Percentiles rank a stretch among this genome's conserved stretches.
phyloP scores from a whole-genome alignment of 179 eudicot species.

The Spinacia oleracea region DNA sequence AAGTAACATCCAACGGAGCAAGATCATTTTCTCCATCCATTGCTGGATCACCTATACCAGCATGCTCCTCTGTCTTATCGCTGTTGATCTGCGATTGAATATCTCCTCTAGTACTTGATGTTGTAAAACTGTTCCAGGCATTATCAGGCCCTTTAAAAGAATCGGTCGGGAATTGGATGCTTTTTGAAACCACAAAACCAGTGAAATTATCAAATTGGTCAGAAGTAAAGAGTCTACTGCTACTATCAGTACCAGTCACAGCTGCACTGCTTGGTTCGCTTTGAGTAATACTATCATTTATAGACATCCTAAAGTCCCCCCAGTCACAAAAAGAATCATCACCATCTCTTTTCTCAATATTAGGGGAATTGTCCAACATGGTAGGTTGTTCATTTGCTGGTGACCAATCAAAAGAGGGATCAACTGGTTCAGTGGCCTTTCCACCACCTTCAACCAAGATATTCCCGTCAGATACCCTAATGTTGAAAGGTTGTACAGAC shows the following conservation, averaged over 20 bases:
- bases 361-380: slow-evolving; percentile 5
- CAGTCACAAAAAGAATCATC: slow-evolving; percentile 24
- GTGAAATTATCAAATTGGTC: slow-evolving; percentile 41
- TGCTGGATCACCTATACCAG: slow-evolving; percentile 6
- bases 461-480: slow-evolving; percentile 35
- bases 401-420: slow-evolving; percentile 37
- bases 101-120: slow-evolving; percentile 1
- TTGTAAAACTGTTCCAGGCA: slow-evolving; percentile 20
- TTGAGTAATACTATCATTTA: slow-evolving; percentile 26
- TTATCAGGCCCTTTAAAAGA: slow-evolving; percentile 13
- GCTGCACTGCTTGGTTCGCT: slow-evolving; percentile 34
- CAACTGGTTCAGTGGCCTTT: slow-evolving; percentile 17
- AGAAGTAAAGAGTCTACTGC: slow-evolving; percentile 23
- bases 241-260: slow-evolving; percentile 27
- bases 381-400: slow-evolving; percentile 32
- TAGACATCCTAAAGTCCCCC: slow-evolving; percentile 28
- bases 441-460: slow-evolving; percentile 24
- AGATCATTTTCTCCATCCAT: slow-evolving; percentile 19
- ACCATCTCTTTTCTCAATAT: slow-evolving; percentile 15
- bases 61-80: neutral
- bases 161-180: slow-evolving; percentile 19
- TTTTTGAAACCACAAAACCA: slow-evolving; percentile 24
- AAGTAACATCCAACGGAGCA: slow-evolving; percentile 17
- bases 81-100: neutral
- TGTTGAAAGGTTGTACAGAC: slow-evolving; percentile 22